Percentiles rank a stretch among this genome's conserved stretches.
phyloP scores from a whole-genome alignment of 169 alveolate genomes.

The Eimeria sp. region DNA sequence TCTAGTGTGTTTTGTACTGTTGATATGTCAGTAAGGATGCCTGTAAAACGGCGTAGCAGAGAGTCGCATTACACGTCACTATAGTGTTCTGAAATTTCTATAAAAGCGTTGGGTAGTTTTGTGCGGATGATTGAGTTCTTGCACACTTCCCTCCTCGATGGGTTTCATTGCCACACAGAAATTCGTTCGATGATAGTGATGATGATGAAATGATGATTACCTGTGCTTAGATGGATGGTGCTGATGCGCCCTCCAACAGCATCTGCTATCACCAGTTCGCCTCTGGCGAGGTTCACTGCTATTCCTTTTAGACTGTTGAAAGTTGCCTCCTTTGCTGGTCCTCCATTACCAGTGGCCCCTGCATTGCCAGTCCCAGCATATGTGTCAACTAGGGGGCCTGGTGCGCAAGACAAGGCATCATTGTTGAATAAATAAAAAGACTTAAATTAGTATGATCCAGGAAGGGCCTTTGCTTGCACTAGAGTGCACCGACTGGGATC shows the following conservation, averaged over 20 bases:
- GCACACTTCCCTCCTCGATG: background rate
- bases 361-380: conserved; percentile 14
- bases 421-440: background rate
- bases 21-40: background rate
- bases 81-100: background rate
- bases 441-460: background rate
- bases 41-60: background rate
- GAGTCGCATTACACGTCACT: background rate
- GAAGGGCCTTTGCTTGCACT: background rate
- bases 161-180: background rate
- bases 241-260: conserved; percentile 6
- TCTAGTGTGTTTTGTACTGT: background rate
- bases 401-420: background rate
- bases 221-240: conserved; percentile 23
- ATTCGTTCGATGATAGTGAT: background rate
- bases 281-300: conserved; percentile 9
- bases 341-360: background rate
- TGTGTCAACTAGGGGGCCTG: conserved; percentile 45
- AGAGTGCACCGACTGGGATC: background rate
- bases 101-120: background rate
- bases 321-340: background rate
- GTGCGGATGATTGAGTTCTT: background rate
- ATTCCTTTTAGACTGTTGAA: background rate
- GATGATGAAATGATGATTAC: background rate
- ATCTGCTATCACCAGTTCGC: conserved; percentile 35